Evolutionary conservation across 2,329 filamentous ascomycete genomes (phyloP).

Genomic region (Colletotrichum aenigma): DNA sequence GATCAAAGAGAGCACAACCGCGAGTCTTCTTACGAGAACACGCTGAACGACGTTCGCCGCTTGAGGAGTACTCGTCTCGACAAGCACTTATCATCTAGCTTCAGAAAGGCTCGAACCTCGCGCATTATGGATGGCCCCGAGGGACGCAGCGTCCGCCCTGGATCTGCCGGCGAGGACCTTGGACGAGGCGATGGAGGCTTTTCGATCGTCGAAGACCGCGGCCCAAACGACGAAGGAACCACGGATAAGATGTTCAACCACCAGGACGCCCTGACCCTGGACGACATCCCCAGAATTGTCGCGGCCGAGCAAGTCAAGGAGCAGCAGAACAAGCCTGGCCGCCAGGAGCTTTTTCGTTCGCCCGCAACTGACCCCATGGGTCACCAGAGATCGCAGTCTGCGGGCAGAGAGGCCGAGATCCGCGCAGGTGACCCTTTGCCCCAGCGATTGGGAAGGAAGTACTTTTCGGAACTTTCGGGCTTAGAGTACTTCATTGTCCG

Average conservation of each 20-base stretch:
- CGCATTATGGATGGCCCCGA: slow-evolving; percentile 90
- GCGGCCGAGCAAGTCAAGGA: slow-evolving; percentile 95
- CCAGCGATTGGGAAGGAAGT: slow-evolving; percentile 70
- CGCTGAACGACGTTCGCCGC: slow-evolving; percentile 91
- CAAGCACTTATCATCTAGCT: slow-evolving; percentile 90
- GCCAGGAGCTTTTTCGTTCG: slow-evolving; percentile 68
- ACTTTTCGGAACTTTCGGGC: slow-evolving; percentile 94
- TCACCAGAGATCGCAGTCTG: slow-evolving; percentile 67
- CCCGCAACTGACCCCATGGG: slow-evolving; percentile 64
- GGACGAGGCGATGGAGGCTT: slow-evolving; percentile 61
- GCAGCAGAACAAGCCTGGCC: slow-evolving; percentile 74
- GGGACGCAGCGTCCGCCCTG: slow-evolving; percentile 69
- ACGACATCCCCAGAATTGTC: slow-evolving; percentile 95
- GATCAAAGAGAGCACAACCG: slow-evolving; percentile 64
- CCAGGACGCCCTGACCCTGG: slow-evolving; percentile 89
- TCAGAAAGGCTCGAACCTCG: slow-evolving; percentile 87
- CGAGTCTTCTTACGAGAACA: slow-evolving; percentile 89
- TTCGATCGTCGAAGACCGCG: slow-evolving; percentile 79
- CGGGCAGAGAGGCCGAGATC: slow-evolving; percentile 53
- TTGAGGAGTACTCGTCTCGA: slow-evolving; percentile 92
- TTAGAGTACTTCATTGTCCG: slow-evolving; percentile 97
- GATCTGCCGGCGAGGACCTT: slow-evolving; percentile 69
- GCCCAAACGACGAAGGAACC: slow-evolving; percentile 69
- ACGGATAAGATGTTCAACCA: slow-evolving; percentile 87
- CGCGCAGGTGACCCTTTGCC: slow-evolving; percentile 59